phyloP scores from a whole-genome alignment of 495 filamentous ascomycete genomes.

The Aspergillus sparsus region DNA sequence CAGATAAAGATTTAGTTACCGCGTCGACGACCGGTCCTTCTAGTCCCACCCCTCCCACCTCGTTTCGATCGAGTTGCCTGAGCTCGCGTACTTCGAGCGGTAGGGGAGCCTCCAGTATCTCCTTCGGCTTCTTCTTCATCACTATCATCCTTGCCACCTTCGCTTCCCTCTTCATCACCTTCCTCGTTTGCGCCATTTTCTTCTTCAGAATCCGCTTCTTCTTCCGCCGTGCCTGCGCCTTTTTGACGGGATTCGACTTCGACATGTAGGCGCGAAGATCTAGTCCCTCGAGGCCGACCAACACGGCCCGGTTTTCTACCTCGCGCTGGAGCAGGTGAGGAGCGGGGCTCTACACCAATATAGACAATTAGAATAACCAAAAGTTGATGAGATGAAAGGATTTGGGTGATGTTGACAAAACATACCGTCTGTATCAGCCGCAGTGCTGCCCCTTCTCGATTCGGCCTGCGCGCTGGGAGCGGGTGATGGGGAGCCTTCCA shows the following conservation, averaged over 20 bases:
- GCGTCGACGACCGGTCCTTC: conserved; percentile 43
- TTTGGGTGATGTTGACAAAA: conserved; percentile 8
- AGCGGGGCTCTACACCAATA: conserved; percentile 44
- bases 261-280: conserved; percentile 45
- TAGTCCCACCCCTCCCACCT: conserved; percentile 36
- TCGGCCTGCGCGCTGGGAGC: conserved; percentile 50
- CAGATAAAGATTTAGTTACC: conserved; percentile 15
- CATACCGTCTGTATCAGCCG: conserved; percentile 57
- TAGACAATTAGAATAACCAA: conserved; percentile 15
- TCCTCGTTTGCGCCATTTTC: conserved; percentile 44
- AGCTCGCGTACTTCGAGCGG: conserved; percentile 41
- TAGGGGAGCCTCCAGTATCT: conserved; percentile 40
- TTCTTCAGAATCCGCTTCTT: conserved; percentile 48
- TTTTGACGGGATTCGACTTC: conserved; percentile 38
- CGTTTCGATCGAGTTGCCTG: conserved; percentile 41
- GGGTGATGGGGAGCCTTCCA: conserved; percentile 59
- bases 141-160: conserved; percentile 31
- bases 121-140: conserved; percentile 42
- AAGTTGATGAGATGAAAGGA: neutral
- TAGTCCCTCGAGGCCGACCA: conserved; percentile 45
- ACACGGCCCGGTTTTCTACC: conserved; percentile 45
- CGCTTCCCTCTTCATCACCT: conserved; percentile 38
- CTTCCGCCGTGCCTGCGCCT: conserved; percentile 33
- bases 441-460: conserved; percentile 47
- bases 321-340: conserved; percentile 50